These are phyloP conservation scores for Cucumis variabilis DNA, from an alignment of 331 rosid species.

Conservation along the genomic window DNA sequence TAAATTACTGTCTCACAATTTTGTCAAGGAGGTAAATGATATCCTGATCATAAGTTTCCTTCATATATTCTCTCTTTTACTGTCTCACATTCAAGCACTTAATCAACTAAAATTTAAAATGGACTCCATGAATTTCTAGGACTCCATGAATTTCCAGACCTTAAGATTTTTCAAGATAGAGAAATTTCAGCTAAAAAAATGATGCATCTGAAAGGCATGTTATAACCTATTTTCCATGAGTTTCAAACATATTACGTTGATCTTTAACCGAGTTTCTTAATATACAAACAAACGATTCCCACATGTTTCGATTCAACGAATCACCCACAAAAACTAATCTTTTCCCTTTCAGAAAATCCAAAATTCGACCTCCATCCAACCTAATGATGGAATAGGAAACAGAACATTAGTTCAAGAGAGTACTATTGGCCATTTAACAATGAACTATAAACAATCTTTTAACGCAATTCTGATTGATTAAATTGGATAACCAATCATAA, in stretches of 20 bases:
- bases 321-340: constrained; percentile 93
- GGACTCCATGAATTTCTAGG: no score
- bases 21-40: no score
- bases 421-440: background rate
- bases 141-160: no score
- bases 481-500: background rate
- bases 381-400: constrained; percentile 34
- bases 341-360: constrained; percentile 80
- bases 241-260: constrained; percentile 71
- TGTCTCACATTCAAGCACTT: no score
- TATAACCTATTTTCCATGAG: constrained; percentile 66
- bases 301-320: constrained; percentile 96
- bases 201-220: no score
- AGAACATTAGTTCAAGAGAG: background rate
- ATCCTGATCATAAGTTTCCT: no score
- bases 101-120: no score
- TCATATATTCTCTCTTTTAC: no score
- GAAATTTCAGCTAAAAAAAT: no score
- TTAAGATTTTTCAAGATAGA: no score
- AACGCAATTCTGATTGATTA: background rate
- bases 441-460: background rate
- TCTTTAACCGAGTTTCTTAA: constrained; percentile 74
- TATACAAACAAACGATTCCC: constrained; percentile 97
- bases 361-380: constrained; percentile 75
- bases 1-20: no score